Evolutionary conservation across 192 early-diverging fungal species (phyloP).

Genomic region (Haplosporangium gracile): DNA sequence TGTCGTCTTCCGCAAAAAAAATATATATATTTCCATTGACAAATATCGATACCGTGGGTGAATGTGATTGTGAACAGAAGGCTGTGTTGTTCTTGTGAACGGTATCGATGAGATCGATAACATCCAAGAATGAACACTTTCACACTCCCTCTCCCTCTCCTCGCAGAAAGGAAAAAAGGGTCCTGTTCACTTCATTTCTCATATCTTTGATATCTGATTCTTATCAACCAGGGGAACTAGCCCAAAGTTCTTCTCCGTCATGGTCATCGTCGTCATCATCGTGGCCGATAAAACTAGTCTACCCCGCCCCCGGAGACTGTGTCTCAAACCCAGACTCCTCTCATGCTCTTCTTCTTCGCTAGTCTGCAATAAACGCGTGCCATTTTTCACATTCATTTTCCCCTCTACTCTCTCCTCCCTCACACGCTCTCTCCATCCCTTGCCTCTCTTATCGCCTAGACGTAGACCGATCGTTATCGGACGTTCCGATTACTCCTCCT

Average conservation of each 20-base stretch:
- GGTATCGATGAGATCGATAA: neutral
- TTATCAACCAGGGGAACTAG: neutral
- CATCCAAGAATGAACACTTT: too few species aligned
- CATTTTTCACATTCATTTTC: neutral
- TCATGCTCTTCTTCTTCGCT: neutral
- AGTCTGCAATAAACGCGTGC: neutral
- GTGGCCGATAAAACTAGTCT: neutral
- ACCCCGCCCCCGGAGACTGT: neutral
- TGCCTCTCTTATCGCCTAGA: neutral
- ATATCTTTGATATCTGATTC: neutral
- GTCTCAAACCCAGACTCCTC: neutral
- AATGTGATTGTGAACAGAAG: neutral
- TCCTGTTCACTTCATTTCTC: neutral
- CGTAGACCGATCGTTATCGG: neutral
- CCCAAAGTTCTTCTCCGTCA: neutral
- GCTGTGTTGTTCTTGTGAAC: neutral
- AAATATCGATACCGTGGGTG: neutral
- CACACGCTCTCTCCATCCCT: neutral
- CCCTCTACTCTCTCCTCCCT: neutral
- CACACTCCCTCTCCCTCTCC: too few species aligned
- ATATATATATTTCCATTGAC: neutral
- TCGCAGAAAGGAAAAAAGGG: neutral
- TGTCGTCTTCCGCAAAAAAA: neutral
- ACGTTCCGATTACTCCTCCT: conserved; percentile 5
- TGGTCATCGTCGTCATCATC: neutral